These are phyloP conservation scores for Sphagnum contortum DNA, from an alignment of 225 moss, liverwort and hornwort genomes.

Conservation along the genomic window DNA sequence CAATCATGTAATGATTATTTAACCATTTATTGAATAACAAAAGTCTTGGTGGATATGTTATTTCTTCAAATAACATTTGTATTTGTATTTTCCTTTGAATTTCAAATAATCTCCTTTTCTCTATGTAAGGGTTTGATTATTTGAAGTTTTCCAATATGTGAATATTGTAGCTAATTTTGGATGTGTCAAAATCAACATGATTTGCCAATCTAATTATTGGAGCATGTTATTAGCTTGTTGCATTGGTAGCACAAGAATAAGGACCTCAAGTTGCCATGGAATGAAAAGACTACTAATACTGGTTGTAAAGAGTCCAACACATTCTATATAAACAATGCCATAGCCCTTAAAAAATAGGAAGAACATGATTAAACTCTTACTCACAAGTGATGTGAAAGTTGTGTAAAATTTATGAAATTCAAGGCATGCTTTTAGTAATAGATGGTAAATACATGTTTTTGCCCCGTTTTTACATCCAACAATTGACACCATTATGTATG, in stretches of 20 bases:
- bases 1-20: too few relatives aligned
- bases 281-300: conserved; percentile 62
- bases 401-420: conserved; percentile 54
- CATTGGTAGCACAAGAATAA: conserved; percentile 70
- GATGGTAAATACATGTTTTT: conserved; percentile 77
- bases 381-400: conserved; percentile 55
- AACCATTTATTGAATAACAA: background rate
- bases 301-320: conserved; percentile 62
- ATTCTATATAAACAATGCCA: conserved; percentile 56
- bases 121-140: too few relatives aligned
- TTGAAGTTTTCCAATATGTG: too few relatives aligned
- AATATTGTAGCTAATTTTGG: conserved; percentile 51
- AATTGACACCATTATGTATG: conserved; percentile 68
- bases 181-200: conserved; percentile 83
- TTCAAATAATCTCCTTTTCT: too few relatives aligned
- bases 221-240: conserved; percentile 71
- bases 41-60: too few relatives aligned
- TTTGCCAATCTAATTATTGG: conserved; percentile 67
- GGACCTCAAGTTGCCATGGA: conserved; percentile 66
- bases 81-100: too few relatives aligned
- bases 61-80: too few relatives aligned
- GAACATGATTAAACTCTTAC: conserved; percentile 45
- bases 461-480: conserved; percentile 41
- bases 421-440: conserved; percentile 60
- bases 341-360: conserved; percentile 58